These are phyloP conservation scores for Microstroma glucosiphilum DNA, from an alignment of 1,284 basidiomycete species.

Conservation along the genomic window DNA sequence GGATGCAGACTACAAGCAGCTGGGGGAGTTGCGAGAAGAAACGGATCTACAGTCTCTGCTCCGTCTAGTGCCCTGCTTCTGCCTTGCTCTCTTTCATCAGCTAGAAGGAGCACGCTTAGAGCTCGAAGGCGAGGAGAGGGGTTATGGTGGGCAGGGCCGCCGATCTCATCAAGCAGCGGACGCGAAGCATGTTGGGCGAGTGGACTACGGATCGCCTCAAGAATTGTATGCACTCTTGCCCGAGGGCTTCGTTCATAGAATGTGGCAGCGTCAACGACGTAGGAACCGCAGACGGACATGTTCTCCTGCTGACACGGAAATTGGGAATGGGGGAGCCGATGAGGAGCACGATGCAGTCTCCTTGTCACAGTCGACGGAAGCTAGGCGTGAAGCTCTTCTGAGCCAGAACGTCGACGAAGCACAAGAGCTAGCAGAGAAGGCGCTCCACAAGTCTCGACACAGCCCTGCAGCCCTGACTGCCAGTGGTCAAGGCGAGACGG, in stretches of 20 bases:
- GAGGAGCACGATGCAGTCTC: too few relatives aligned
- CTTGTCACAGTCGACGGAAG: not conserved
- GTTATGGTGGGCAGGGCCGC: not conserved
- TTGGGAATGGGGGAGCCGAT: not conserved
- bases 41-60: not conserved
- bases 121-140: too few relatives aligned
- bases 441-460: not conserved
- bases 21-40: not conserved
- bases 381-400: not conserved
- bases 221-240: not conserved
- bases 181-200: not conserved
- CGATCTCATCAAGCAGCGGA: not conserved
- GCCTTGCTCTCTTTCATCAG: not conserved
- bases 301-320: not conserved
- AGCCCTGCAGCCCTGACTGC: too few relatives aligned
- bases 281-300: not conserved
- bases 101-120: not conserved
- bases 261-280: not conserved
- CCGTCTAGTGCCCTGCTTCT: not conserved
- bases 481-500: not conserved
- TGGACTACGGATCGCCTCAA: not conserved
- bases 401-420: not conserved
- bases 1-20: conserved; percentile 11
- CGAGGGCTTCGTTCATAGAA: not conserved
- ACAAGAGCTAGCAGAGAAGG: not conserved